A percentile compares a stretch with the other conserved stretches of the same genome.
Evolutionary conservation across 805 yeast genomes (phyloP).

Genomic region (Lipomyces chichibuensis): DNA sequence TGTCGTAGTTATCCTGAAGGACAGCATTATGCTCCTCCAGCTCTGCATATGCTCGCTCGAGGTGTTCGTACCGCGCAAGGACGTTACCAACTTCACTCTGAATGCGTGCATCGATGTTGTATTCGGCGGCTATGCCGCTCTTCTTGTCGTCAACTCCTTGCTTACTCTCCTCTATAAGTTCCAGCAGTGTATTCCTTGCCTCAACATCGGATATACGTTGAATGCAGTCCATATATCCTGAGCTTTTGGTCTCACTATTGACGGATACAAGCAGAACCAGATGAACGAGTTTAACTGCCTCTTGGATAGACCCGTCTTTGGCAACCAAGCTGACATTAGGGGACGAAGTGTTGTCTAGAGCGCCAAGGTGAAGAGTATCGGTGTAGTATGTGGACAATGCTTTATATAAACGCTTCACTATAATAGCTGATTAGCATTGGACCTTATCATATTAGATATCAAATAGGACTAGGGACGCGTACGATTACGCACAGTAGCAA

Average conservation of each 20-base stretch:
- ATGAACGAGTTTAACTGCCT: constrained; percentile 18
- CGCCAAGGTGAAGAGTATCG: not conserved
- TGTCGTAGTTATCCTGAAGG: constrained; percentile 14
- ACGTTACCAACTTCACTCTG: constrained; percentile 11
- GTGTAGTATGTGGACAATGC: constrained; percentile 13
- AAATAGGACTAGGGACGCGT: constrained; percentile 1
- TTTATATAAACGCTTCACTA: constrained; percentile 25
- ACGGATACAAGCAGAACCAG: constrained; percentile 13
- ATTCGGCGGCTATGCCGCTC: not conserved
- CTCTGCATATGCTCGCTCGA: constrained; percentile 19
- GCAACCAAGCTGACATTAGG: constrained; percentile 34
- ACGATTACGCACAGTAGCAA: constrained; percentile 26
- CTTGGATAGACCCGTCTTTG: constrained; percentile 22
- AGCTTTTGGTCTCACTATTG: not conserved
- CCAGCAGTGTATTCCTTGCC: not conserved
- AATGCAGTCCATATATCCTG: not conserved
- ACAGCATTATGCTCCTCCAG: constrained; percentile 16
- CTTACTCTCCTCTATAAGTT: not conserved
- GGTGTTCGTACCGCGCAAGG: constrained; percentile 8
- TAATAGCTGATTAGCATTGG: not conserved
- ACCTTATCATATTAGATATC: not conserved
- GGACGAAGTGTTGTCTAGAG: not conserved
- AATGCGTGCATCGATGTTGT: not conserved
- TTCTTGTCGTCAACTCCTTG: not conserved
- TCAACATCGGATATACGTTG: not conserved